Evolutionary conservation across 768 basidiomycete species (phyloP).

Genomic region (Collybiopsis luxurians): DNA sequence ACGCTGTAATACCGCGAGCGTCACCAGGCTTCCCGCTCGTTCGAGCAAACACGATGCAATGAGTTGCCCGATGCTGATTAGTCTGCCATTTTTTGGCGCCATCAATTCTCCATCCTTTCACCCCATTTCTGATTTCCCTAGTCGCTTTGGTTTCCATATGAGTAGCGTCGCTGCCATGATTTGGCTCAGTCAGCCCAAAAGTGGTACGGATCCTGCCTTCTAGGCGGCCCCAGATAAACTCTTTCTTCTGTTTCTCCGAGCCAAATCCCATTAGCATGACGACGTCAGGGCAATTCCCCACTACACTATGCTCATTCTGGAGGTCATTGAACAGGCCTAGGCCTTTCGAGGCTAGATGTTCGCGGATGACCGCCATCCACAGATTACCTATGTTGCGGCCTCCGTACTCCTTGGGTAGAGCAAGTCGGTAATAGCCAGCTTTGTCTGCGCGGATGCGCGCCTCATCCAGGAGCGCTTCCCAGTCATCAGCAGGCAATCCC

Average conservation of each 20-base stretch:
- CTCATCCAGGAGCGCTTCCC: conserved; percentile 12
- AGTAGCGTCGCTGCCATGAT: conserved; percentile 13
- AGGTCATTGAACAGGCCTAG: conserved; percentile 12
- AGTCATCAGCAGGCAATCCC: conserved; percentile 8
- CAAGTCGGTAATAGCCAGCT: conserved; percentile 11
- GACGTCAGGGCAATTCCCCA: conserved; percentile 12
- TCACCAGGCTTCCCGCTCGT: conserved; percentile 10
- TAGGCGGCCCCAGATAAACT: conserved; percentile 11
- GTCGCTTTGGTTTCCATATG: conserved; percentile 10
- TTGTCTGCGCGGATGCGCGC: conserved; percentile 7
- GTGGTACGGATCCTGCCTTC: conserved; percentile 9
- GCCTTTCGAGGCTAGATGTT: conserved; percentile 11
- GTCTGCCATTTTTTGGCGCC: conserved; percentile 12
- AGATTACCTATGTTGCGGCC: conserved; percentile 7
- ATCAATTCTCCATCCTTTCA: conserved; percentile 5
- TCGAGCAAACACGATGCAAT: conserved; percentile 13
- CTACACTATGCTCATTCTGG: conserved; percentile 13
- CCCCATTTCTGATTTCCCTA: not conserved
- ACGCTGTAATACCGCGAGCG: conserved; percentile 11
- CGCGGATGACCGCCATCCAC: conserved; percentile 11
- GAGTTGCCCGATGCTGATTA: conserved; percentile 9
- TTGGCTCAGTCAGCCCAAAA: conserved; percentile 11
- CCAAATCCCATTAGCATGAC: conserved; percentile 11
- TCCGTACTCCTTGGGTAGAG: conserved; percentile 11
- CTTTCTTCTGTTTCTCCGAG: conserved; percentile 9